phyloP scores from a whole-genome alignment of 2,329 filamentous ascomycete species.

The Trichoderma harzianum region DNA sequence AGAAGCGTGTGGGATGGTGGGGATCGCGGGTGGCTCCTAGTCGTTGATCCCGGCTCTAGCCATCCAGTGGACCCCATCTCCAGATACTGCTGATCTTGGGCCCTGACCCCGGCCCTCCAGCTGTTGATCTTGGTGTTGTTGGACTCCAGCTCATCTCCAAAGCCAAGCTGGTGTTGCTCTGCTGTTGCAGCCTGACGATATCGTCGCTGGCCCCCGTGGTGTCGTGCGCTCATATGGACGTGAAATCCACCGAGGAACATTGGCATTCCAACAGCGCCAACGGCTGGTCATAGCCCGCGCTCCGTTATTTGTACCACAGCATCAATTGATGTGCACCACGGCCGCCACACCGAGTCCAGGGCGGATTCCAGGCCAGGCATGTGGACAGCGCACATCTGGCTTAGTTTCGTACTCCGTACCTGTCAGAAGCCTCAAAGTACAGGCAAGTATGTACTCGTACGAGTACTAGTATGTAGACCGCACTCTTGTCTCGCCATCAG shows the following conservation, averaged over 20 bases:
- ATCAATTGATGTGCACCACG: not conserved
- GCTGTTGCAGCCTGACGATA: not conserved
- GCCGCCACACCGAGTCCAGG: not conserved
- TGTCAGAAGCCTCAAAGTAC: not conserved
- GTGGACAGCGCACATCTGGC: not conserved
- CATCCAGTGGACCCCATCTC: conserved; percentile 12
- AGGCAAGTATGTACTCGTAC: not conserved
- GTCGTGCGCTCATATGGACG: not conserved
- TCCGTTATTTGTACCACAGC: not conserved
- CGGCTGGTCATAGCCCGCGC: not conserved
- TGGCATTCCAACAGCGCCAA: not conserved
- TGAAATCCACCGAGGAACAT: not conserved
- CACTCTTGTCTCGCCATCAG: not conserved
- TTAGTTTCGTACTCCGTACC: not conserved
- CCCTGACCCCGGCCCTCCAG: not conserved
- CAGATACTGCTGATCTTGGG: not conserved
- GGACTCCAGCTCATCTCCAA: not conserved
- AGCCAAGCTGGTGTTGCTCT: not conserved
- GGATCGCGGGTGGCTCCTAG: not conserved
- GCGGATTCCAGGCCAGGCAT: conserved; percentile 1
- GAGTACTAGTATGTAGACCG: not conserved
- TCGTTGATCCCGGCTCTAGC: conserved; percentile 4
- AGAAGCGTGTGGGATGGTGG: not conserved
- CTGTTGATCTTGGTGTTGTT: not conserved
- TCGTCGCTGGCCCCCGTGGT: not conserved